phyloP scores from a whole-genome alignment of 768 basidiomycete species.

The Phylloporus rhodoxanthus region DNA sequence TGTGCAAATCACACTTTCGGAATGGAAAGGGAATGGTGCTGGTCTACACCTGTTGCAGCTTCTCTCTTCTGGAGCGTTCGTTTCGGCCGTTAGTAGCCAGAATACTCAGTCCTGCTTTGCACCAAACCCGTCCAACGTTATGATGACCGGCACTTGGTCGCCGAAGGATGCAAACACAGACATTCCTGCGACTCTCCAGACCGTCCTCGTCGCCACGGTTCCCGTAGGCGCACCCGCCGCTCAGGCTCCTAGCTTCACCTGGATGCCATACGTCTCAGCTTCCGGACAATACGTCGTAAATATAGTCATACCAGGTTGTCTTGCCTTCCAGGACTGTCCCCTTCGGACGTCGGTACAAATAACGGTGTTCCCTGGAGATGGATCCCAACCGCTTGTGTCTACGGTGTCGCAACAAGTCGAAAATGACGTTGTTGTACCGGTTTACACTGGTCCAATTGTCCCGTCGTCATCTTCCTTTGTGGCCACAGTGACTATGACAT shows the following conservation, averaged over 20 bases:
- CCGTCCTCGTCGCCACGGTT: constrained; percentile 64
- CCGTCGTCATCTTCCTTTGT: constrained; percentile 67
- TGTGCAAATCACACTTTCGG: constrained; percentile 74
- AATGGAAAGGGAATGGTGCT: constrained; percentile 67
- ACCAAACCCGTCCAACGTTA: constrained; percentile 63
- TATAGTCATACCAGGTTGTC: constrained; percentile 84
- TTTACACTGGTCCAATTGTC: constrained; percentile 84
- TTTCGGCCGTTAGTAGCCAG: constrained; percentile 57
- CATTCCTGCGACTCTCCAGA: constrained; percentile 76
- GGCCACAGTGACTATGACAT: constrained; percentile 67
- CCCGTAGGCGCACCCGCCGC: constrained; percentile 55
- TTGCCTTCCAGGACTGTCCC: constrained; percentile 70
- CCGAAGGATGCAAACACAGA: constrained; percentile 56
- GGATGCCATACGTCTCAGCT: constrained; percentile 89
- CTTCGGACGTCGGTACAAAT: constrained; percentile 77
- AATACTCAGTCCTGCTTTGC: constrained; percentile 75
- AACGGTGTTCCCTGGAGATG: constrained; percentile 73
- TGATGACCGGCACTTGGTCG: constrained; percentile 66
- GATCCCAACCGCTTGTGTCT: constrained; percentile 58
- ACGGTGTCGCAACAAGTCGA: constrained; percentile 68
- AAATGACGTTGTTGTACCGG: constrained; percentile 49
- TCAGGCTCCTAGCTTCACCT: constrained; percentile 75
- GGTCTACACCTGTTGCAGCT: constrained; percentile 91
- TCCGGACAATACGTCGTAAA: constrained; percentile 82
- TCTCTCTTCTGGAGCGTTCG: constrained; percentile 87